A percentile compares a stretch with the other conserved stretches of the same genome.
phyloP scores from a whole-genome alignment of 1,284 basidiomycete genomes.

The Cutaneotrichosporon arboriforme region DNA sequence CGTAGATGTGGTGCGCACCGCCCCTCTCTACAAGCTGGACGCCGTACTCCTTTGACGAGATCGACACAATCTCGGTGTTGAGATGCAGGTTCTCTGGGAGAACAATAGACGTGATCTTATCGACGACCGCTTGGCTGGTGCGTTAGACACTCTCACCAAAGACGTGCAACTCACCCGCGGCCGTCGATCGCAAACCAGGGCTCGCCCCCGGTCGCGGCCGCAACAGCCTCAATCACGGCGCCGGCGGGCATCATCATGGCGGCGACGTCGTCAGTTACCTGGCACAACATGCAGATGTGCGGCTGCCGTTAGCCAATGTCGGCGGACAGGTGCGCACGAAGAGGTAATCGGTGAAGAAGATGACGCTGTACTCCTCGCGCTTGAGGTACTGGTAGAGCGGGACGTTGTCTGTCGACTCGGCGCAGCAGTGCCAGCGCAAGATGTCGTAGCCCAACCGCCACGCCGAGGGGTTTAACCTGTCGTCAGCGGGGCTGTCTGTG shows the following conservation, averaged over 20 bases:
- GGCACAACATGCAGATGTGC: slow-evolving; percentile 10
- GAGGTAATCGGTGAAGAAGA: slow-evolving; percentile 71
- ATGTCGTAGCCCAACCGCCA: slow-evolving; percentile 75
- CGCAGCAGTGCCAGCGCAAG: slow-evolving; percentile 60
- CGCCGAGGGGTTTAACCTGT: slow-evolving; percentile 57
- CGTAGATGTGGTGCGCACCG: slow-evolving; percentile 52
- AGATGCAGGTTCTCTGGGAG: slow-evolving; percentile 58
- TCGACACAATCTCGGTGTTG: slow-evolving; percentile 54
- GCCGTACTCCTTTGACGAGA: slow-evolving; percentile 28
- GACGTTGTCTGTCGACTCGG: slow-evolving; percentile 42
- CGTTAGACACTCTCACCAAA: slow-evolving; percentile 23
- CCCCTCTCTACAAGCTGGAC: slow-evolving; percentile 35
- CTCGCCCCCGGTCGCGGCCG: not conserved
- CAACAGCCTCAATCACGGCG: slow-evolving; percentile 5
- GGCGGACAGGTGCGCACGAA: slow-evolving; percentile 54
- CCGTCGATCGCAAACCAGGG: slow-evolving; percentile 70
- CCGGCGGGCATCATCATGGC: slow-evolving; percentile 13
- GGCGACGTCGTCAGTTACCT: slow-evolving; percentile 10
- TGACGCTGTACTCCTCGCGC: slow-evolving; percentile 61
- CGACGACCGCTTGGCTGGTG: slow-evolving; percentile 56
- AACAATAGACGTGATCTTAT: slow-evolving; percentile 58
- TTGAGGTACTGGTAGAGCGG: slow-evolving; percentile 67
- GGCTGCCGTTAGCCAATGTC: slow-evolving; percentile 6
- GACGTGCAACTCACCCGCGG: slow-evolving; percentile 52
- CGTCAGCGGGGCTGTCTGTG: not conserved